Base-by-base conservation (phyloP, 176 grass and related monocot genomes). In the Triticum turgidum region DNA sequence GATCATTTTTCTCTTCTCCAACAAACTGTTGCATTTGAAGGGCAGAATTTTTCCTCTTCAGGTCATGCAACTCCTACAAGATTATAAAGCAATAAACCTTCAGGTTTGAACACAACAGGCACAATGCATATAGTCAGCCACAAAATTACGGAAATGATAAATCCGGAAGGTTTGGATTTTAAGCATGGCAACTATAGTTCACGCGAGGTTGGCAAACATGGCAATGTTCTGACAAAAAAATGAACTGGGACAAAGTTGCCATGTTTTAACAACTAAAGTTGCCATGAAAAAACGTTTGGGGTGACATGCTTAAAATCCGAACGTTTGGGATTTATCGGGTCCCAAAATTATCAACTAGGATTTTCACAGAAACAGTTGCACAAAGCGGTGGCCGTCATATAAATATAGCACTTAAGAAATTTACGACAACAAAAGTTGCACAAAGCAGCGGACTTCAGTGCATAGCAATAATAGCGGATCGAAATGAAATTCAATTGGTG, bases 21-120 rank as follows among this genome's bases (percentile, higher is more conserved):
- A 92, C 94, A 76, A 97, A 96, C 68, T 94, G 92, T 87, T 98
- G 97, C 97, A 98, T 98, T 81, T 98, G 88, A 69, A 94, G 77
- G 22, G 90, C 92, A 51, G 97, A 94, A 88, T 96, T 92, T 86
- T 90, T 96, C 67, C 84, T 96, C 86, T 89, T 94, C 22, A 96
- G 79, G 73, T 94, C 81, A 91, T 90, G 88, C 33, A 98, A 80
- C 61, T 96, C 97, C 97, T 98, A 79, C 44, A 89, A 74, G 44
- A 83, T 64, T 42, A 75, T 80, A 82, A 63, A 52, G 6, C 7
- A 85, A 84, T 38, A 62, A 66, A 22, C 20, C 1, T 61, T 75
- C 27, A 59, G 61, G 82, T 38, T 32, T 58, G 8, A 61, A 65
- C 65, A 58, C 30, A 72, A 61, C 21, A 80, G 41, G 56, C 42